Conservation (phyloP, 2,329 filamentous ascomycete species). For the Chalaropsis thielavioides region DNA sequence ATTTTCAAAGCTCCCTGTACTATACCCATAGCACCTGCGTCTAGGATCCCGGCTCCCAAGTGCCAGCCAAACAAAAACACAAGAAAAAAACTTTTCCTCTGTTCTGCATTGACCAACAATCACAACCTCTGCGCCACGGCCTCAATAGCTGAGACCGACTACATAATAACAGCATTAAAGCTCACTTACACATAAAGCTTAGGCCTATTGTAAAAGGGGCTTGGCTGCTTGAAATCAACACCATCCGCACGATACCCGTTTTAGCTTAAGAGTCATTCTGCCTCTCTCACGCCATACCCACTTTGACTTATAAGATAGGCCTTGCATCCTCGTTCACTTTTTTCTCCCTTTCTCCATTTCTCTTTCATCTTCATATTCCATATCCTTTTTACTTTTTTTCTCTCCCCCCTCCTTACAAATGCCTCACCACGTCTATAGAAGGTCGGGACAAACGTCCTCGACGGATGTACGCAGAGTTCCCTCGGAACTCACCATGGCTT, state of each 20-base stretch:
- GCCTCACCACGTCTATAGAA: conserved; percentile 44
- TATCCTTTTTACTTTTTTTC: background rate
- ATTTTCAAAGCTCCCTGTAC: background rate
- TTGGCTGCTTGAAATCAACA: conserved; percentile 1
- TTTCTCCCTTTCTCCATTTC: background rate
- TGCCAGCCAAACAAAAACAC: background rate
- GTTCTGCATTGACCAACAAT: conserved; percentile 12
- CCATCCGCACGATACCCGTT: conserved; percentile 3
- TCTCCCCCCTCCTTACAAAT: conserved; percentile 25
- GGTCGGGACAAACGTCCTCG: conserved; percentile 36
- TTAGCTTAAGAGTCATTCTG: conserved; percentile 7
- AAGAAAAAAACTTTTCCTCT: conserved; percentile 12
- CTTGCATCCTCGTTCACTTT: conserved; percentile 12
- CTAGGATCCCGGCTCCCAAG: background rate
- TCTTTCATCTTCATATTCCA: background rate
- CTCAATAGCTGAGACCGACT: conserved; percentile 3
- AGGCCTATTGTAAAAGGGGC: conserved; percentile 3
- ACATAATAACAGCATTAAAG: conserved; percentile 4
- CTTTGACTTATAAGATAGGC: conserved; percentile 15
- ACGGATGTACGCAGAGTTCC: conserved; percentile 39
- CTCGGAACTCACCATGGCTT: conserved; percentile 34
- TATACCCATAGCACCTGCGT: background rate
- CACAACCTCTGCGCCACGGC: conserved; percentile 4
- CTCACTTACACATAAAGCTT: conserved; percentile 10
- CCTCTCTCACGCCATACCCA: conserved; percentile 4